Evolutionary conservation across 192 early-diverging fungal species (phyloP), one percentile per base, ranked within the genome.

Genomic region (Dissophora ornata): DNA sequence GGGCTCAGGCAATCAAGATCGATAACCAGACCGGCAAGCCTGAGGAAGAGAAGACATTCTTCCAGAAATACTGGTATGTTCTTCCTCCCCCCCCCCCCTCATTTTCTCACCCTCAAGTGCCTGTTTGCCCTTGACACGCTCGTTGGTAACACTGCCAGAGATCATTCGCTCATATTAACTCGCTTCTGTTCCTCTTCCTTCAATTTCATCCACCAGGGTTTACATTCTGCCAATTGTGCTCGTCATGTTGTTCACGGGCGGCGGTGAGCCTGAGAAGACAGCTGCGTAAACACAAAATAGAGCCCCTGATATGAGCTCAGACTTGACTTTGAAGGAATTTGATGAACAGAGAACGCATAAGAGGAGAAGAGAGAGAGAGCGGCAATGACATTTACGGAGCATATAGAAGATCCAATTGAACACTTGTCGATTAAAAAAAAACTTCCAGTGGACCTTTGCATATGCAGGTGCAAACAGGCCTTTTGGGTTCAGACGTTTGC

Each of bases 31-130:
- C 73, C 19, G 73, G 73, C 40, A 60, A 77, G 18, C 73, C 73
- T 5, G 73, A 57, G 24, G 59, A 30, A 28, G 73, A 77, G 38
- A 67, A 77, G 65, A 77, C 73, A 11, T 77, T 77, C 53, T 48
- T 77, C 59, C 73, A 77, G 54, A 77, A 77, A 30, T 77, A 77
- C 42, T 77, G 73, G 73, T 77, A 67, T 29, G 63, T 32, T 28
- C 29, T 16, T 11, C 10, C 2, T 15, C 32, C n/a, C n/a, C n/a
- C n/a, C n/a, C n/a, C n/a, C n/a, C n/a, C n/a, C n/a, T n/a, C n/a
- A n/a, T n/a, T n/a, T n/a, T n/a, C n/a, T n/a, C n/a, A n/a, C n/a
- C n/a, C n/a, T n/a, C n/a, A n/a, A n/a, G n/a, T n/a, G n/a, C n/a
- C n/a, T n/a, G n/a, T n/a, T n/a, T n/a, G n/a, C n/a, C n/a, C n/a